Percentiles rank a stretch among this genome's conserved stretches.
Conservation (phyloP, 495 filamentous ascomycete genomes). For the Aspergillus haitiensis region DNA sequence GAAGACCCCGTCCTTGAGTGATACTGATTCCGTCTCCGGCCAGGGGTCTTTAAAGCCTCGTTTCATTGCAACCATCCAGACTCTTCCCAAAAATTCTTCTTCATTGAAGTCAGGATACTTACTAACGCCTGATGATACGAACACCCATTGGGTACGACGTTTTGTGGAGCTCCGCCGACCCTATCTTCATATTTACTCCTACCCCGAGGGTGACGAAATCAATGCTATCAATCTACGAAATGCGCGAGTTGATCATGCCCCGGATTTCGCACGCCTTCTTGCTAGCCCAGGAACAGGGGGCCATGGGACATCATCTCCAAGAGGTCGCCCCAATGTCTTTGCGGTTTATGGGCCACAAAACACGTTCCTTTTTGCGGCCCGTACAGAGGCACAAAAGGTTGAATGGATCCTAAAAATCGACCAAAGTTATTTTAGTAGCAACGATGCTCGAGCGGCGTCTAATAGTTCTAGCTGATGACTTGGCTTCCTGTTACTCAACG, state of each 20-base stretch:
- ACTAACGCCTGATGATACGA: conserved; percentile 70
- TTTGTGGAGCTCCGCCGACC: conserved; percentile 91
- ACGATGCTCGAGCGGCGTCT: conserved; percentile 30
- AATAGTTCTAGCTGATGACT: conserved; percentile 24
- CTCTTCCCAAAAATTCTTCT: conserved; percentile 69
- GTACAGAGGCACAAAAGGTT: conserved; percentile 83
- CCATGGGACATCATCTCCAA: conserved; percentile 45
- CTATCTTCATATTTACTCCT: conserved; percentile 85
- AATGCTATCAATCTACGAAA: conserved; percentile 83
- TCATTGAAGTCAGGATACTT: conserved; percentile 84
- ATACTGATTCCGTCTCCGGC: conserved; percentile 28
- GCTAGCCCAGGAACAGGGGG: conserved; percentile 44
- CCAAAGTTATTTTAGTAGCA: conserved; percentile 55
- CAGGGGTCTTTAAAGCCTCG: conserved; percentile 48
- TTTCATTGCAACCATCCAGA: conserved; percentile 67
- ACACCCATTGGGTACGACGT: conserved; percentile 77
- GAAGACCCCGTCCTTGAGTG: conserved; percentile 25
- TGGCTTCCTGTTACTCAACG: conserved; percentile 11
- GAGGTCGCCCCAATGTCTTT: conserved; percentile 71
- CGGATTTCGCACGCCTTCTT: conserved; percentile 79
- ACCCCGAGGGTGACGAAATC: conserved; percentile 84
- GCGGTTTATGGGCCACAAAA: conserved; percentile 91
- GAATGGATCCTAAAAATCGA: conserved; percentile 91
- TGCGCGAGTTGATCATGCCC: conserved; percentile 80
- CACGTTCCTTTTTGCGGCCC: conserved; percentile 88